These are phyloP conservation scores for Globisporangium orthogonon DNA, from an alignment of 352 stramenopile species.

Conservation along the genomic window DNA sequence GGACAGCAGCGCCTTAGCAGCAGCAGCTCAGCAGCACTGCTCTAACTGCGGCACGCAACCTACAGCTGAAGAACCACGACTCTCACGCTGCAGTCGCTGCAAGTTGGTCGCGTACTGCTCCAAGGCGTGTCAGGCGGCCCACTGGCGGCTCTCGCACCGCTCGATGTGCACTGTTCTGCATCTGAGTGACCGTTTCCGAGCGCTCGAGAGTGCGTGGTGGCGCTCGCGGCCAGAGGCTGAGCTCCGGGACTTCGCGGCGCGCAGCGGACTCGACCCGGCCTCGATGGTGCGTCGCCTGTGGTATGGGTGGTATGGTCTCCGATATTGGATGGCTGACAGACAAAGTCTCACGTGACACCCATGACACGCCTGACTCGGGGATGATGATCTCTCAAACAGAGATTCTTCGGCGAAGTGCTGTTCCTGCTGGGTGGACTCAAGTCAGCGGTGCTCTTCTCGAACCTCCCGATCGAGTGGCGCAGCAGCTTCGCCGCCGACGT, in stretches of 20 bases:
- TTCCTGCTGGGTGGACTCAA: conserved; percentile 62
- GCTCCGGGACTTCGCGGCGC: conserved; percentile 15
- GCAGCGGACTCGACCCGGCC: conserved; percentile 28
- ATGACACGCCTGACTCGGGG: too few relatives aligned
- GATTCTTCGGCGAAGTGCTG: conserved; percentile 70
- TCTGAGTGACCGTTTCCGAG: conserved; percentile 17
- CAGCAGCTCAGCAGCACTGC: not conserved
- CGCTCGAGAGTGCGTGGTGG: conserved; percentile 33
- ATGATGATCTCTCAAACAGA: not conserved
- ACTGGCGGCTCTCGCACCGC: conserved; percentile 43
- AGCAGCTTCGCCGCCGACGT: conserved; percentile 35
- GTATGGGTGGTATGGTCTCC: too few relatives aligned
- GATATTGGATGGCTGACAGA: not conserved
- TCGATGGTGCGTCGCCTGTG: conserved; percentile 30
- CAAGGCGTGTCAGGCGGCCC: conserved; percentile 37
- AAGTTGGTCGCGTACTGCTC: conserved; percentile 57
- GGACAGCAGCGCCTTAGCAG: not conserved
- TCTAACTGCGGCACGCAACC: conserved; percentile 12
- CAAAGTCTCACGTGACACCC: not conserved
- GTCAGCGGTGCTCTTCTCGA: conserved; percentile 57
- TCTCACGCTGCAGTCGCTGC: conserved; percentile 46
- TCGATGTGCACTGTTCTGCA: conserved; percentile 22
- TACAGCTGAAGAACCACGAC: not conserved
- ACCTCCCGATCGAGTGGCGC: conserved; percentile 42
- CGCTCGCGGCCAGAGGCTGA: conserved; percentile 14